Evolutionary conservation across 139 green algal genomes (phyloP).

Genomic region (Eudorina sp.): DNA sequence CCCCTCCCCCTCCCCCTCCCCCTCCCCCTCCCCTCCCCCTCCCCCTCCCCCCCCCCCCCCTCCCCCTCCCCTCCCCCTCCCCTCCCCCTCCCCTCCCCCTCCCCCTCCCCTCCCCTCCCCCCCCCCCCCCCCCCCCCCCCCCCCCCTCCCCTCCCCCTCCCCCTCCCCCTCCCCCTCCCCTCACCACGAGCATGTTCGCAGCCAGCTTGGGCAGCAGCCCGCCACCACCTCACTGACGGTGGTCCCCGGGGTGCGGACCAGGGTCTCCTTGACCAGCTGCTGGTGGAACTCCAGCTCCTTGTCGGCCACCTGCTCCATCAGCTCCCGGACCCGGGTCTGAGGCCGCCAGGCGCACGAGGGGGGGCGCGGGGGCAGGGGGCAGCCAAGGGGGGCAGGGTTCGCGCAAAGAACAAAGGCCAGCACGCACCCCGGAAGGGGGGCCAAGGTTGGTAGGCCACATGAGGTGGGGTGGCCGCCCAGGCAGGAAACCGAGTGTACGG

Average conservation of each 20-base stretch:
- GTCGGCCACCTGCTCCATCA: slow-evolving; percentile 39
- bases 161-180: neutral
- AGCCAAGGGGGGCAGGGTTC: neutral
- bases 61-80: too few relatives aligned
- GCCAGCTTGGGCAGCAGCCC: neutral
- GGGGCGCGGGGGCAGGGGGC: neutral
- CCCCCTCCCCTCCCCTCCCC: too few relatives aligned
- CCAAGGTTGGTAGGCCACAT: too few relatives aligned
- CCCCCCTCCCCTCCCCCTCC: neutral
- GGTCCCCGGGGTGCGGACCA: neutral
- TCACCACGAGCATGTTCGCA: slow-evolving; percentile 47
- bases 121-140: too few relatives aligned
- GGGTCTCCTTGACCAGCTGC: slow-evolving; percentile 36
- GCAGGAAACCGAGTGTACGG: too few relatives aligned
- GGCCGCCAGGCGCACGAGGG: neutral
- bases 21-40: too few relatives aligned
- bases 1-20: too few relatives aligned
- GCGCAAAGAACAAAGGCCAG: too few relatives aligned
- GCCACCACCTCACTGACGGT: slow-evolving; percentile 19
- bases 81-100: too few relatives aligned
- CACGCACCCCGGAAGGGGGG: too few relatives aligned
- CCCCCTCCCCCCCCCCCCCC: too few relatives aligned
- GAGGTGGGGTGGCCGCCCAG: too few relatives aligned
- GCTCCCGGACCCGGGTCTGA: slow-evolving; percentile 38
- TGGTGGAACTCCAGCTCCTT: slow-evolving; percentile 59